A percentile compares a stretch with the other conserved stretches of the same genome.
Evolutionary conservation across 179 eudicot genomes (phyloP).

Genomic region (Spergularia azorica): DNA sequence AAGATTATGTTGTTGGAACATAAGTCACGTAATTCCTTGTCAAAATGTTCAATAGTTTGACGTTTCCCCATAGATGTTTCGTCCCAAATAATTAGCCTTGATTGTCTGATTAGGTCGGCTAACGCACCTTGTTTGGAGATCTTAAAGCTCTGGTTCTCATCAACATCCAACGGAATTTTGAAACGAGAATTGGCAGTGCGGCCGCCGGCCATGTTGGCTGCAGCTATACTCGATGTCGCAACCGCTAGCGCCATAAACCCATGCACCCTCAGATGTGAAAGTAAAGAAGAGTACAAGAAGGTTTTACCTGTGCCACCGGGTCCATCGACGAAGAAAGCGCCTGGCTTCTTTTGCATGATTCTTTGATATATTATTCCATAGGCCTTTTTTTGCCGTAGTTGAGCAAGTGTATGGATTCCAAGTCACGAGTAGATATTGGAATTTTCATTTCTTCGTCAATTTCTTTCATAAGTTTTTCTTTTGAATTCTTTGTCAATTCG

Average conservation of each 20-base stretch:
- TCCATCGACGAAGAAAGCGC: background rate
- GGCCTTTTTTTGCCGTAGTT: background rate
- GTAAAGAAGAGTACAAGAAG: constrained; percentile 1
- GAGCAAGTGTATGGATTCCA: background rate
- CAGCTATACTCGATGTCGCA: constrained; percentile 16
- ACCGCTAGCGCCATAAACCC: constrained; percentile 14
- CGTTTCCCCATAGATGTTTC: constrained; percentile 24
- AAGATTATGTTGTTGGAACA: background rate
- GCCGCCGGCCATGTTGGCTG: constrained; percentile 1
- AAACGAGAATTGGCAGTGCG: constrained; percentile 17
- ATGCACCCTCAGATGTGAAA: background rate
- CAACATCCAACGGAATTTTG: too few relatives aligned
- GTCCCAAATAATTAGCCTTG: constrained; percentile 21
- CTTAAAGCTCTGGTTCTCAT: background rate
- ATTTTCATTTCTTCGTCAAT: too few relatives aligned
- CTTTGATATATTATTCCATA: background rate
- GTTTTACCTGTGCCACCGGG: background rate
- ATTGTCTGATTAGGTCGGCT: background rate
- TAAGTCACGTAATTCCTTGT: background rate
- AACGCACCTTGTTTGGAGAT: constrained; percentile 1
- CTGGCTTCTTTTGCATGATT: background rate
- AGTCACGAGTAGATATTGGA: too few relatives aligned
- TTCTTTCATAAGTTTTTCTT: too few relatives aligned
- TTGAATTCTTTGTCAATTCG: too few relatives aligned
- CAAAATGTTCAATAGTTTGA: background rate